A percentile compares a stretch with the other conserved stretches of the same genome.
Evolutionary conservation across 2,329 filamentous ascomycete species (phyloP).

Genomic region (Phyllosticta citrichinensis): DNA sequence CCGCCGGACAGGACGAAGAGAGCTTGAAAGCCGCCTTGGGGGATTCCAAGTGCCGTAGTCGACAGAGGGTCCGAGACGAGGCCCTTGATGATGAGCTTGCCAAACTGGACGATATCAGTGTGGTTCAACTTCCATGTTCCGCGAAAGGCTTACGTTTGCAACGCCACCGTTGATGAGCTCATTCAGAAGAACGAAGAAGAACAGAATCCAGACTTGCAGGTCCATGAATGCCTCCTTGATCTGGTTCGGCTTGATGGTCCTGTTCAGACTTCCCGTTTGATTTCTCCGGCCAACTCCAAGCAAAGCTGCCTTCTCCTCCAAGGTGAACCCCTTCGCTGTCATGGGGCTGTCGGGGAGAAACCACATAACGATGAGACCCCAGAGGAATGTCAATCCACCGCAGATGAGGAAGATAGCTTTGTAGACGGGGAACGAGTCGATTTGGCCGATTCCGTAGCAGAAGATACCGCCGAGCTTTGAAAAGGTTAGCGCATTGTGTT

Average conservation of each 20-base stretch:
- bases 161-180: conserved; percentile 45
- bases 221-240: conserved; percentile 39
- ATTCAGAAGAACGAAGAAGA: conserved; percentile 40
- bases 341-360: conserved; percentile 36
- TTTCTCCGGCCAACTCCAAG: conserved; percentile 29
- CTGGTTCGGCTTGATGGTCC: conserved; percentile 38
- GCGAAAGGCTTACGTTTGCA: conserved; percentile 28
- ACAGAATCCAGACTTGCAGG: conserved; percentile 36
- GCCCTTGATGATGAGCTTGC: conserved; percentile 46
- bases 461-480: conserved; percentile 22
- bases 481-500: background rate
- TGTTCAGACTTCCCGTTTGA: conserved; percentile 32
- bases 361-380: conserved; percentile 31
- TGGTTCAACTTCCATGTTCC: background rate
- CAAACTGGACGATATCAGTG: conserved; percentile 26
- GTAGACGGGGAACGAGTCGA: conserved; percentile 34
- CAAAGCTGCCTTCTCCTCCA: conserved; percentile 36
- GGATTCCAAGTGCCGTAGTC: conserved; percentile 46
- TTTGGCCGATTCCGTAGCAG: conserved; percentile 32
- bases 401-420: conserved; percentile 36
- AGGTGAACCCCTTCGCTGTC: conserved; percentile 31
- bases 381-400: conserved; percentile 35
- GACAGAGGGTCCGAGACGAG: conserved; percentile 34
- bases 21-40: conserved; percentile 44
- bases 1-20: conserved; percentile 45